phyloP scores from a whole-genome alignment of 768 basidiomycete genomes.

The Mycena epipterygia region DNA sequence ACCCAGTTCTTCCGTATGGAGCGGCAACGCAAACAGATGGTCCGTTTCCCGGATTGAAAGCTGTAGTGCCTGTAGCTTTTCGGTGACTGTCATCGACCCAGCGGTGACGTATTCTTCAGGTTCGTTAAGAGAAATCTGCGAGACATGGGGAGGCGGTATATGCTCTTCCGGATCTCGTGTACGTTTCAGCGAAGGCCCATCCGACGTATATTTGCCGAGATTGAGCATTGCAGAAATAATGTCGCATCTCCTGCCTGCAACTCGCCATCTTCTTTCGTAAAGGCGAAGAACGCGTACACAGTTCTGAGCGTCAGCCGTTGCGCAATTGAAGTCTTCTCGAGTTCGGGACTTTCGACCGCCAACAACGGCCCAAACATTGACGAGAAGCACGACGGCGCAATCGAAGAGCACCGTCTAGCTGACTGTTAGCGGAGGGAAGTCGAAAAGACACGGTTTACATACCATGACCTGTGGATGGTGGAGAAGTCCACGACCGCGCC shows the following conservation, averaged over 20 bases:
- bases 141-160: neutral
- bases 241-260: conserved; percentile 19
- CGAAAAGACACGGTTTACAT: conserved; percentile 7
- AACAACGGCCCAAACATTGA: neutral
- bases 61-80: conserved; percentile 7
- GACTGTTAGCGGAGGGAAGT: neutral
- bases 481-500: conserved; percentile 38
- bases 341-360: neutral
- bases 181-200: conserved; percentile 8
- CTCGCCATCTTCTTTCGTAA: conserved; percentile 19
- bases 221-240: conserved; percentile 26
- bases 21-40: conserved; percentile 18
- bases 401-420: conserved; percentile 47
- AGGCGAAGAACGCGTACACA: conserved; percentile 45
- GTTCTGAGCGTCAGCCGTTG: conserved; percentile 54
- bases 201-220: neutral
- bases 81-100: neutral
- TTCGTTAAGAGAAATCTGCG: neutral
- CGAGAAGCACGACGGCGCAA: conserved; percentile 33
- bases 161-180: neutral
- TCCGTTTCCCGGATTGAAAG: conserved; percentile 7
- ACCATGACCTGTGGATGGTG: neutral
- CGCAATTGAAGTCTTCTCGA: conserved; percentile 43
- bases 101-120: neutral
- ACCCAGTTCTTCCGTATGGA: conserved; percentile 27